Base-by-base conservation (phyloP, 306 rosid genomes). In the Adenanthera pavonina region DNA sequence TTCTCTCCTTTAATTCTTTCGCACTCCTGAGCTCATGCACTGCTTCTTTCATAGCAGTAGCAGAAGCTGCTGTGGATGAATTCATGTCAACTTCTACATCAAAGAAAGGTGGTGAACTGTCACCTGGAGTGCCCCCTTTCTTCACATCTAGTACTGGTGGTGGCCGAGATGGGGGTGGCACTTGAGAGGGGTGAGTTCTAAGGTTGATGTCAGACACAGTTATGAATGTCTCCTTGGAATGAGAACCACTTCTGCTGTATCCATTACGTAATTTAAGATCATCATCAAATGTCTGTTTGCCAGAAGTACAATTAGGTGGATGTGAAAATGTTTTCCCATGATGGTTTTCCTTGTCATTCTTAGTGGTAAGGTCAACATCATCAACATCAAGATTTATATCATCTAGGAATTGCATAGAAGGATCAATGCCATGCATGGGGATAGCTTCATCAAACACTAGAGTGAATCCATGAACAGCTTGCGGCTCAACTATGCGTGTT, bases 131-230 rank as follows among this genome's bases (percentile, higher is more conserved):
- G 73, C 77, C 78, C 64, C 84, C 93, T 65, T 84, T 92, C 57
- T 65, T 86, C 40, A 60, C 84, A 80, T 88, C 94, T 73, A 87
- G 74, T 52, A 38, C 54, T 56, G 99, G 98, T 0, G 99, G 99
- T 17, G 91, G 96, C 33, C 98, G 92, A 77, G 93, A 80, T 34
- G 99, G 99, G 14, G 99, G 99, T n/a, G 98, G 98, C 84, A 95
- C 82, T 48, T 78, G 87, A 64, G 91, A 89, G 41, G 98, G 97
- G 80, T 72, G 85, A 46, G 98, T 95, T 86, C 93, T 89, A 65
- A 95, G 99, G 80, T 86, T 90, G 79, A 95, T 90, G 54, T 90
- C 94, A 57, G 98, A 81, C 72, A 95, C 86, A 56, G 93, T 82
- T 71, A 93, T 36, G 73, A 95, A 95, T 12, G 51, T 74, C 88